Conservation (phyloP, 305 asterid species). For the Euphrasia arctica region DNA sequence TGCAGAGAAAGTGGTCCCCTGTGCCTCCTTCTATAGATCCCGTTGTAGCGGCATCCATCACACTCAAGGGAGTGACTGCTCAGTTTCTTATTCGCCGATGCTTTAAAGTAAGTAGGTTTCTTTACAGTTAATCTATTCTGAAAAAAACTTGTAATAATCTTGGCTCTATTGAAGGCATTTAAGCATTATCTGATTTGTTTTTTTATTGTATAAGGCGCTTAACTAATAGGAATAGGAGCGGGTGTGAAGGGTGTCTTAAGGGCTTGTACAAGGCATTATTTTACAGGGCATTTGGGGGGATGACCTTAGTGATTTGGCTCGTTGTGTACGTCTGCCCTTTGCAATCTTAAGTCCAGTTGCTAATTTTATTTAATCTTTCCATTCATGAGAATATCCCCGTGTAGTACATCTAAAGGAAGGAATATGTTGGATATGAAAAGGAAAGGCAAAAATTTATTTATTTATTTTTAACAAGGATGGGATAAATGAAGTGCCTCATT, state of each 20-base stretch:
- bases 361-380: not conserved
- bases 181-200: not conserved
- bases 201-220: not conserved
- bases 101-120: conserved; percentile 48
- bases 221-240: no score
- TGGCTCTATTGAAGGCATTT: not conserved
- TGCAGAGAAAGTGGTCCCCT: conserved; percentile 68
- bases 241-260: not conserved
- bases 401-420: not conserved
- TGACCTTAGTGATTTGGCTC: not conserved
- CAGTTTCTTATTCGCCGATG: conserved; percentile 70
- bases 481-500: not conserved
- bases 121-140: no score
- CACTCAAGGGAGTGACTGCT: conserved; percentile 90
- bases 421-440: not conserved
- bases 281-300: not conserved
- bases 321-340: not conserved
- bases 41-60: conserved; percentile 61
- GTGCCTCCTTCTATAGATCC: conserved; percentile 82
- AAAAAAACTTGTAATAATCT: no score
- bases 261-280: not conserved
- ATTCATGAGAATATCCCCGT: not conserved
- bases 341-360: not conserved
- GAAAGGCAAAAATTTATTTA: not conserved
- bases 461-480: not conserved